Conservation (phyloP, 768 basidiomycete genomes). For the Tephrocybe sp. region DNA sequence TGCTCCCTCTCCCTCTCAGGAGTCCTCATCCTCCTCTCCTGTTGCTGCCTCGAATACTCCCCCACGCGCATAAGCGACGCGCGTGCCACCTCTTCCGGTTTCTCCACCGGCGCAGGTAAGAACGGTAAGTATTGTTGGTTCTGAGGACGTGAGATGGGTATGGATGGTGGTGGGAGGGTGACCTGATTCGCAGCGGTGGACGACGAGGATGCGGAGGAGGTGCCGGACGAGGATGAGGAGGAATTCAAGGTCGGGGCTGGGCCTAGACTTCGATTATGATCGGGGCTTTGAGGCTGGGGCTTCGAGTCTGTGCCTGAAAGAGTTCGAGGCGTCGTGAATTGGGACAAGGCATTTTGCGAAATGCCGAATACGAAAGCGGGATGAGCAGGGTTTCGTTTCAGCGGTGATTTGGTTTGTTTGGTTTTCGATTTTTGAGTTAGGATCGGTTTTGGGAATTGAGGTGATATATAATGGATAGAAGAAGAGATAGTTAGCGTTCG, state of each 20-base stretch:
- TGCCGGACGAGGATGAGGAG: not conserved
- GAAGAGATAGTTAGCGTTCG: slow-evolving; percentile 11
- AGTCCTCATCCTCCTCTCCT: slow-evolving; percentile 23
- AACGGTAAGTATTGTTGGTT: slow-evolving; percentile 36
- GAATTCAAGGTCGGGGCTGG: not conserved
- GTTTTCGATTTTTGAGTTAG: not conserved
- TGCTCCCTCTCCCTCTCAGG: not conserved
- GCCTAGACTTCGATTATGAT: not conserved
- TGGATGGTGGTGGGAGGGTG: too few species aligned
- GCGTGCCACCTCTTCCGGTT: slow-evolving; percentile 46
- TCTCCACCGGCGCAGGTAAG: slow-evolving; percentile 38
- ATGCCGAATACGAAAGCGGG: too few species aligned
- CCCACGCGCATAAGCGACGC: slow-evolving; percentile 76
- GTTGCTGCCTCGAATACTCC: slow-evolving; percentile 66
- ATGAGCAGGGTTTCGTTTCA: too few species aligned
- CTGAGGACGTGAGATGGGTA: slow-evolving; percentile 5
- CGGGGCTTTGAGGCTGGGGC: slow-evolving; percentile 2
- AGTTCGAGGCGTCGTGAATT: not conserved
- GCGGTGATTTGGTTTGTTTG: too few species aligned
- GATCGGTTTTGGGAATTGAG: not conserved
- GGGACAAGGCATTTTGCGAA: not conserved
- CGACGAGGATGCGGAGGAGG: not conserved
- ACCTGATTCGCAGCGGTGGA: not conserved
- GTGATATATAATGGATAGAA: slow-evolving; percentile 5
- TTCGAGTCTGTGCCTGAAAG: slow-evolving; percentile 9